Evolutionary conservation across 805 yeast genomes (phyloP).

Genomic region (Wickerhamiella domercqiae): DNA sequence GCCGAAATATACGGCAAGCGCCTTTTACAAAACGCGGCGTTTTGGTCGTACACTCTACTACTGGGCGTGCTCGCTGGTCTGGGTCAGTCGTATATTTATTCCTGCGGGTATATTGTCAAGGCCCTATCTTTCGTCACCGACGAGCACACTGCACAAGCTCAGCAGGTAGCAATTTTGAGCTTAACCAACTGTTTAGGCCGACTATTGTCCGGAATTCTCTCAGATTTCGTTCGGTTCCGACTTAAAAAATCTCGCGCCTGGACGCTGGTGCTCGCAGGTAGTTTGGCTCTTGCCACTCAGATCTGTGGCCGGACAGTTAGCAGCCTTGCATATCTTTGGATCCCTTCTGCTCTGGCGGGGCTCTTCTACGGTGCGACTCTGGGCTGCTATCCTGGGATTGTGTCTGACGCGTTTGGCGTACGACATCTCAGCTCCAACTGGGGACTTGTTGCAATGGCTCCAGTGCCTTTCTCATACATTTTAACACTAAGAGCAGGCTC

Average conservation of each 20-base stretch:
- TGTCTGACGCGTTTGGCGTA: slow-evolving; percentile 63
- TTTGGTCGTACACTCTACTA: slow-evolving; percentile 36
- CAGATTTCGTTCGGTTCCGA: slow-evolving; percentile 41
- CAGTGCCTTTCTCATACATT: slow-evolving; percentile 43
- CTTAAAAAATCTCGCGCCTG: slow-evolving; percentile 32
- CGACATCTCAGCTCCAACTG: slow-evolving; percentile 51
- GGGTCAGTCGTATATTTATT: slow-evolving; percentile 62
- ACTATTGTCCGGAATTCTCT: slow-evolving; percentile 43
- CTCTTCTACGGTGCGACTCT: slow-evolving; percentile 59
- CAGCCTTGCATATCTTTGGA: slow-evolving; percentile 26
- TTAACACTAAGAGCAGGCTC: slow-evolving; percentile 50
- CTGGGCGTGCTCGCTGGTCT: slow-evolving; percentile 46
- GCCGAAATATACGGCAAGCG: slow-evolving; percentile 8
- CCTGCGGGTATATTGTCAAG: slow-evolving; percentile 54
- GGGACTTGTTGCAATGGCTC: slow-evolving; percentile 57
- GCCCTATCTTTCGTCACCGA: slow-evolving; percentile 24
- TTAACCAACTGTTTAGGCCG: slow-evolving; percentile 54
- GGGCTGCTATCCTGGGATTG: slow-evolving; percentile 59
- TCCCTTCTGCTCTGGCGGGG: slow-evolving; percentile 45
- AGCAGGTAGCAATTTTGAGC: slow-evolving; percentile 60
- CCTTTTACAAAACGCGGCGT: slow-evolving; percentile 24
- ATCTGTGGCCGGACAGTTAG: slow-evolving; percentile 18
- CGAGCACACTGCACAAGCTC: slow-evolving; percentile 32
- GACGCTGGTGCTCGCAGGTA: slow-evolving; percentile 39
- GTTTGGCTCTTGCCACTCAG: slow-evolving; percentile 37